Evolutionary conservation across 495 filamentous ascomycete species (phyloP), one percentile per base, ranked within the genome.

Genomic region (Penicillium subrubescens): DNA sequence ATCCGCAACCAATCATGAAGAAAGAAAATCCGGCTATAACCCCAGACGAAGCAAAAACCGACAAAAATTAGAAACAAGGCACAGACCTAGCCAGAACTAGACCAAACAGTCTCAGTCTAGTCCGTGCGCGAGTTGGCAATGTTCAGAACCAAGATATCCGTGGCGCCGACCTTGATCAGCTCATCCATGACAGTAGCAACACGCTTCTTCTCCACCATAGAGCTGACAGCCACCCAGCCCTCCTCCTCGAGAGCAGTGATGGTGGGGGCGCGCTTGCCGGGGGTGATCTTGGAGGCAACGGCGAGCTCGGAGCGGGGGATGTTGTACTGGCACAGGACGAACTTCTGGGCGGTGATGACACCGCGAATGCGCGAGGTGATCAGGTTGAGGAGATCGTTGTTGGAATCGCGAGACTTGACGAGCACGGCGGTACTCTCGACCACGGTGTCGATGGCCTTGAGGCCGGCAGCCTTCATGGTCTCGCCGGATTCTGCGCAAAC

Each of bases 241-340:
- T 91, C 87, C 74, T 91, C 91, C 63, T 97, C 95, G 5, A 99
- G 83, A 6, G 89, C 81, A 17, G 88, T 97, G 70, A 98, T 85
- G 7, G 93, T 97, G 3, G 96, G 93, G 14, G 95, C 95, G 60
- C 96, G 90, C 80, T 96, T 97, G 60, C 95, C 95, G 1, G 96
- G 95, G 0, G 95, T 97, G 75, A 97, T 90, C 66, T 83, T 84
- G 37, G 82, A 87, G n/a, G 89, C 93, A 12, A 75, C 80, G 1
- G 83, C 68, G 35, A 99, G 85, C 60, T 86, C 82, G 34, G 74
- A 56, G 25, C 93, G 89, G 55, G 87, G 82, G 48, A 98, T 87
- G 78, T 99, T 99, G 84, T 97, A 99, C 74, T 95, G 94, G 81
- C 96, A 98, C 53, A 97, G 85, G 34, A 98, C 91, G 79, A 90